A percentile compares a stretch with the other conserved stretches of the same genome.
Evolutionary conservation across 768 basidiomycete species (phyloP).

Genomic region (Asterophora parasitica): DNA sequence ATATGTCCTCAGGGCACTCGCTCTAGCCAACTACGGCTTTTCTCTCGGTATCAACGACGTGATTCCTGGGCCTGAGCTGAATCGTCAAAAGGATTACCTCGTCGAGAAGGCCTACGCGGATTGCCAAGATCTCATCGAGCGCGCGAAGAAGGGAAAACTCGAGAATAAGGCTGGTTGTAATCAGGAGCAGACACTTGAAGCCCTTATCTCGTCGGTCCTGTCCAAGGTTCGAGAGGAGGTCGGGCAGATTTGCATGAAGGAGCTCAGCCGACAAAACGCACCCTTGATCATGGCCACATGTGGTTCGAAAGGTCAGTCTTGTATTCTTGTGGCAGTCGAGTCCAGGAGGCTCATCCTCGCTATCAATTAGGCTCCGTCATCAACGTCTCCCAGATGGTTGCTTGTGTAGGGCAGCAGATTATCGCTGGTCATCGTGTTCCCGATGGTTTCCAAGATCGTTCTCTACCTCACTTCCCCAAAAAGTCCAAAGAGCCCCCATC

Average conservation of each 20-base stretch:
- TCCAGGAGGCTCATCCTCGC: neutral
- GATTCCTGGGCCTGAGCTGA: slow-evolving; percentile 86
- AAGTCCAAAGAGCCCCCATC: slow-evolving; percentile 94
- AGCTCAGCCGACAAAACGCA: slow-evolving; percentile 95
- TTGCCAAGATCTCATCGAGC: slow-evolving; percentile 82
- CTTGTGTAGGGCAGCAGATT: slow-evolving; percentile 99
- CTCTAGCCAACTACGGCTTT: slow-evolving; percentile 91
- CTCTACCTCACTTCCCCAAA: slow-evolving; percentile 97
- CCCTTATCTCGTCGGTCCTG: slow-evolving; percentile 88
- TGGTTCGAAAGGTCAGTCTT: slow-evolving; percentile 85
- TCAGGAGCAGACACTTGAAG: slow-evolving; percentile 95
- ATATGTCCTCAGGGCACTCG: slow-evolving; percentile 8
- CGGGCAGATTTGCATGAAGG: slow-evolving; percentile 96
- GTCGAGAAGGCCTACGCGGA: slow-evolving; percentile 87
- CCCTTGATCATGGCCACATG: slow-evolving; percentile 99
- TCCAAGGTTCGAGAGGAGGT: slow-evolving; percentile 96
- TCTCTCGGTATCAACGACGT: slow-evolving; percentile 99
- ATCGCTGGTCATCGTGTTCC: slow-evolving; percentile 97
- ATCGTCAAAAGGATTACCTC: slow-evolving; percentile 73
- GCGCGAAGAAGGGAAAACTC: slow-evolving; percentile 85
- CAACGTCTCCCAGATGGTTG: slow-evolving; percentile 99
- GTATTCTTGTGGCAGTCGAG: neutral
- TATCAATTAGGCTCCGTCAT: slow-evolving; percentile 76
- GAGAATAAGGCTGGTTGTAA: slow-evolving; percentile 98
- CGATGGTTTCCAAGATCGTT: slow-evolving; percentile 98